Conservation (phyloP, 345 rosid genomes). For the Hypericum androsaemum region DNA sequence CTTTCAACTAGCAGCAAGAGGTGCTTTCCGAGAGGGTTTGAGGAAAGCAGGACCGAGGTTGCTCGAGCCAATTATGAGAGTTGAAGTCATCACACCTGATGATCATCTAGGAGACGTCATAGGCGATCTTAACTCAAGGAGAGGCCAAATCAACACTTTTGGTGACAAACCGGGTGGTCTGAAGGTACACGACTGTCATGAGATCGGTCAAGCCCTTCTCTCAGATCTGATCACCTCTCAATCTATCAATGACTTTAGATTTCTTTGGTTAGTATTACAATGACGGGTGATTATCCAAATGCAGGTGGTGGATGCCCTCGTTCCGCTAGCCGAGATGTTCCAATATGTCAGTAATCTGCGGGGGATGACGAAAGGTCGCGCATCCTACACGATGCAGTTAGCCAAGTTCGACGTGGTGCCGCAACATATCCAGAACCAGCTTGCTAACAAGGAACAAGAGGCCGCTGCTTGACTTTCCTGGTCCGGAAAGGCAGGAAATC, state of each 20-base stretch:
- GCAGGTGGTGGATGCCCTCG: constrained; percentile 79
- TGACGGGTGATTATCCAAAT: neutral
- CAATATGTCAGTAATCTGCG: constrained; percentile 86
- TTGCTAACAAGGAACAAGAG: constrained; percentile 68
- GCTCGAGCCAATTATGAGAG: constrained; percentile 92
- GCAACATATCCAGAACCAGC: constrained; percentile 89
- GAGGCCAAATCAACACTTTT: constrained; percentile 92
- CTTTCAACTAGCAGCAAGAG: constrained; percentile 92
- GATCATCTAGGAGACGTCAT: constrained; percentile 96
- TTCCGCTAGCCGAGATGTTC: constrained; percentile 94
- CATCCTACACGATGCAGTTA: constrained; percentile 87
- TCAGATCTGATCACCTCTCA: no score
- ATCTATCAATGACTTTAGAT: neutral
- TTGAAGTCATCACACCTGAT: constrained; percentile 91
- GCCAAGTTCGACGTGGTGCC: constrained; percentile 88
- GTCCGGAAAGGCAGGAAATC: neutral
- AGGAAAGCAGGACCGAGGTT: constrained; percentile 72
- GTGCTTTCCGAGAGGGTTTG: constrained; percentile 89
- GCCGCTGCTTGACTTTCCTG: constrained; percentile 55
- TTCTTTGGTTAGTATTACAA: neutral
- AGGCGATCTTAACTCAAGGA: constrained; percentile 91
- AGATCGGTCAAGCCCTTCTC: no score
- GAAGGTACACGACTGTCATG: constrained; percentile 38
- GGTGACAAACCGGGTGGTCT: constrained; percentile 95
- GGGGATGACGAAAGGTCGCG: constrained; percentile 97